Conservation (phyloP, 352 stramenopile species). For the Phytopythium cucurbitacearum region DNA sequence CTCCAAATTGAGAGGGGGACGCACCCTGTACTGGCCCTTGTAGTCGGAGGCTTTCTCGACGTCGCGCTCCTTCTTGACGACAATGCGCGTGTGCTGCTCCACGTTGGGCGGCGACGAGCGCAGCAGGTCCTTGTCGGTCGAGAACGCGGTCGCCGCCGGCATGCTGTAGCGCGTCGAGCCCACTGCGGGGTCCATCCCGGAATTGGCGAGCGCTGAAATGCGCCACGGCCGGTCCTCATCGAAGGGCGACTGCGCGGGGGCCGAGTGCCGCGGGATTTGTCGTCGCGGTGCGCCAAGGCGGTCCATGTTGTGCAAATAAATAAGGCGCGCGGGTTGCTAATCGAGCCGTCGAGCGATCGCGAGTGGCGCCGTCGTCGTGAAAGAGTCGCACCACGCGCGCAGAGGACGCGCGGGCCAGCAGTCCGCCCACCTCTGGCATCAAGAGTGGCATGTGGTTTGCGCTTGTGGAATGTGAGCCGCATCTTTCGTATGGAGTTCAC, state of each 20-base stretch:
- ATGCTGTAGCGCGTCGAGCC: conserved; percentile 1
- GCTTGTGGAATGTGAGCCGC: no score
- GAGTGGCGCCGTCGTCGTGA: not conserved
- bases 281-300: not conserved
- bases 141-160: conserved; percentile 17
- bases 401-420: no score
- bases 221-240: conserved; percentile 5
- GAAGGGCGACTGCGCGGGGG: conserved; percentile 5
- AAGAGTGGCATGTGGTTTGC: no score
- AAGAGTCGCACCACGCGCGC: no score
- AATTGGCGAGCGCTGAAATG: not conserved
- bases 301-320: conserved; percentile 1
- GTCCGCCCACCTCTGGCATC: no score
- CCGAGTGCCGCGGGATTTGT: conserved; percentile 1
- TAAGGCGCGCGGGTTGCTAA: no score
- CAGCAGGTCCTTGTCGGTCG: conserved; percentile 22
- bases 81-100: conserved; percentile 12
- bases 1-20: conserved; percentile 7
- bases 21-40: conserved; percentile 37
- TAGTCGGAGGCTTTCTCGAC: conserved; percentile 26
- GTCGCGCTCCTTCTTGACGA: conserved; percentile 27
- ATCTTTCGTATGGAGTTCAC: no score
- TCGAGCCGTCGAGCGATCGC: not conserved
- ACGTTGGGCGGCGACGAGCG: conserved; percentile 14
- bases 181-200: not conserved